Evolutionary conservation across 2,329 filamentous ascomycete genomes (phyloP).

Genomic region (Stenocarpella maydis): DNA sequence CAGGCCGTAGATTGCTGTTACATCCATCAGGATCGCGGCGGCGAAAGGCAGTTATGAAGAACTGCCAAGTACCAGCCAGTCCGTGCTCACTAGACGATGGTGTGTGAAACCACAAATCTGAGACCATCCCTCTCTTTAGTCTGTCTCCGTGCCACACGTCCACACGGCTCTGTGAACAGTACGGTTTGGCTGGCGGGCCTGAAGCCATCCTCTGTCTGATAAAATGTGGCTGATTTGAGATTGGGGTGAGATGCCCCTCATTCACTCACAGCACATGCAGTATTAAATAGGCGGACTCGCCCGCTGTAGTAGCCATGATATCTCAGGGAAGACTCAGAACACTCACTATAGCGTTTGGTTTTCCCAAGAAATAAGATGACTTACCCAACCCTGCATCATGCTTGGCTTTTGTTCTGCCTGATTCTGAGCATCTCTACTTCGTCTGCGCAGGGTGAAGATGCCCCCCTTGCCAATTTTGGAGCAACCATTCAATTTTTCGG

Average conservation of each 20-base stretch:
- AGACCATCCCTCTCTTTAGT: background rate
- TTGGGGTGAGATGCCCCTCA: background rate
- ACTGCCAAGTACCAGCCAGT: background rate
- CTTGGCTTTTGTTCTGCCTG: background rate
- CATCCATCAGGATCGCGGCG: background rate
- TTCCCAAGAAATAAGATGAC: background rate
- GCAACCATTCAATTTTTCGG: slow-evolving; percentile 7
- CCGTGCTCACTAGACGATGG: background rate
- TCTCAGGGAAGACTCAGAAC: no score
- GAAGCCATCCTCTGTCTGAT: slow-evolving; percentile 11
- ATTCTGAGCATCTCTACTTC: background rate
- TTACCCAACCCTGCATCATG: no score
- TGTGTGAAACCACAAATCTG: background rate
- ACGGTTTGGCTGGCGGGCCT: no score
- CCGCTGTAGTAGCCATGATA: background rate
- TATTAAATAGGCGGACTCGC: background rate
- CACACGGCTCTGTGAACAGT: background rate
- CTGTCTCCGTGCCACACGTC: background rate
- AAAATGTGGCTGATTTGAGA: background rate
- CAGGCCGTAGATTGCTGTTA: background rate
- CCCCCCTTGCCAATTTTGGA: background rate
- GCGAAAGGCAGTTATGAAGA: background rate
- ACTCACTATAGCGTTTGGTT: no score
- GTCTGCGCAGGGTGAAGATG: background rate
- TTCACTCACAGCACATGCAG: background rate